These are phyloP conservation scores for Penicillium malachiteum DNA, from an alignment of 495 filamentous ascomycete genomes.

Conservation along the genomic window DNA sequence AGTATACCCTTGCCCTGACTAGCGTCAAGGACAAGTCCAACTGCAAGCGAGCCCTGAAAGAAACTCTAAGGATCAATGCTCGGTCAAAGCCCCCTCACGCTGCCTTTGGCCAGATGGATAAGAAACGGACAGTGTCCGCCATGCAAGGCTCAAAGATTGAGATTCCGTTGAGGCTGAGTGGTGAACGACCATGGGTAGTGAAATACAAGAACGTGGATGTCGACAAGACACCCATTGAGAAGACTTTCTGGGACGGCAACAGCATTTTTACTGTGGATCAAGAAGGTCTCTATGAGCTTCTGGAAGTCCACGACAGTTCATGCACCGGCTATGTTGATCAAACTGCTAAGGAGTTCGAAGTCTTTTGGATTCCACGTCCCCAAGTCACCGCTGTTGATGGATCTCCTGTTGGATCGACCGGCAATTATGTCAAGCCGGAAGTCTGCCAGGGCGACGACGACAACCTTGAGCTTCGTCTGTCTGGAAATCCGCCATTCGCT, in stretches of 20 bases:
- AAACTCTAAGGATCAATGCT: conserved; percentile 78
- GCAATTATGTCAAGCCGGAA: conserved; percentile 64
- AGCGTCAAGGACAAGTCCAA: conserved; percentile 81
- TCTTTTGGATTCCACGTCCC: conserved; percentile 82
- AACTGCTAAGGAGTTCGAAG: conserved; percentile 67
- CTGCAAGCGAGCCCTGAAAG: conserved; percentile 80
- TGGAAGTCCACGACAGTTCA: conserved; percentile 68
- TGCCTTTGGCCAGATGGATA: conserved; percentile 78
- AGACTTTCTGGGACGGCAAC: conserved; percentile 62
- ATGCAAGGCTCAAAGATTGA: conserved; percentile 71
- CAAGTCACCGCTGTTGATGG: conserved; percentile 65
- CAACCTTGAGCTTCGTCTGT: conserved; percentile 73
- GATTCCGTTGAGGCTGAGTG: conserved; percentile 79
- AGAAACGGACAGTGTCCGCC: conserved; percentile 65
- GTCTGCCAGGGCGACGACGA: conserved; percentile 95
- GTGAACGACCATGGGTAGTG: conserved; percentile 78
- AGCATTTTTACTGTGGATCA: conserved; percentile 62
- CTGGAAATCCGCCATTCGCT: conserved; percentile 79
- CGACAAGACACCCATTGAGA: conserved; percentile 41
- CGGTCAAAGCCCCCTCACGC: conserved; percentile 82
- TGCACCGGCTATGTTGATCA: conserved; percentile 80
- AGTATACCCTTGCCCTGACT: conserved; percentile 79
- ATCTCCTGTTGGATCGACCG: conserved; percentile 49
- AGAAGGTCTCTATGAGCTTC: conserved; percentile 74
- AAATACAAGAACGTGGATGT: conserved; percentile 64